Percentiles rank a stretch among this genome's conserved stretches.
phyloP scores from a whole-genome alignment of 768 basidiomycete genomes.

The Neoboletus magnificus region DNA sequence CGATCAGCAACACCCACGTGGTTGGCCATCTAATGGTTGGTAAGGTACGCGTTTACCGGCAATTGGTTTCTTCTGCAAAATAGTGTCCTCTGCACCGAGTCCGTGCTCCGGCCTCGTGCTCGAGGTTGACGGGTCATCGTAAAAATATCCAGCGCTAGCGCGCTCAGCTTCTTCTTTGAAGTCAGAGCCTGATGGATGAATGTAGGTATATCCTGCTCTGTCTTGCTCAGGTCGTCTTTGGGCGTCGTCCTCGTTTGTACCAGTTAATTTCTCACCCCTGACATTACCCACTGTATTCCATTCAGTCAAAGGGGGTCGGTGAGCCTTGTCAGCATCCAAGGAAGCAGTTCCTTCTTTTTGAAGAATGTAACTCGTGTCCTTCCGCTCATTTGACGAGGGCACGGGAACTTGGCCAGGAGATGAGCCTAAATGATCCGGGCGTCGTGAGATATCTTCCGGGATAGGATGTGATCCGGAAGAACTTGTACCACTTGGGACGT shows the following conservation, averaged over 20 bases:
- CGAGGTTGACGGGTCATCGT: neutral
- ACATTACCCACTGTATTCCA: neutral
- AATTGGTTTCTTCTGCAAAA: neutral
- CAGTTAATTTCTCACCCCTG: neutral
- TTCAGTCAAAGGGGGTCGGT: neutral
- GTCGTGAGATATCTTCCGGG: neutral
- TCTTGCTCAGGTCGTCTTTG: neutral
- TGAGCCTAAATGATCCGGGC: neutral
- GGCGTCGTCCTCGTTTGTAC: neutral
- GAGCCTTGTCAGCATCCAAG: neutral
- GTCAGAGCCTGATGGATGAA: neutral
- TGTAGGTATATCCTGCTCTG: neutral
- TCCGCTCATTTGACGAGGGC: neutral
- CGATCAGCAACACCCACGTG: conserved; percentile 45
- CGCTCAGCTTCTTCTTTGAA: neutral
- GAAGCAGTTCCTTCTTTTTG: neutral
- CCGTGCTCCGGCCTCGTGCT: neutral
- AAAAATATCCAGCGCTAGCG: neutral
- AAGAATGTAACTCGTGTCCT: neutral
- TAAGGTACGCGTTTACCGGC: neutral
- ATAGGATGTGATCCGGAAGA: neutral
- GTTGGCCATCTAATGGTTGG: conserved; percentile 36
- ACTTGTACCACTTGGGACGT: neutral
- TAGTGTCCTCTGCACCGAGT: neutral
- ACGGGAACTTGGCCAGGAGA: neutral